These are phyloP conservation scores for Marasmius sp. DNA, from an alignment of 1,284 basidiomycete genomes.

Conservation along the genomic window DNA sequence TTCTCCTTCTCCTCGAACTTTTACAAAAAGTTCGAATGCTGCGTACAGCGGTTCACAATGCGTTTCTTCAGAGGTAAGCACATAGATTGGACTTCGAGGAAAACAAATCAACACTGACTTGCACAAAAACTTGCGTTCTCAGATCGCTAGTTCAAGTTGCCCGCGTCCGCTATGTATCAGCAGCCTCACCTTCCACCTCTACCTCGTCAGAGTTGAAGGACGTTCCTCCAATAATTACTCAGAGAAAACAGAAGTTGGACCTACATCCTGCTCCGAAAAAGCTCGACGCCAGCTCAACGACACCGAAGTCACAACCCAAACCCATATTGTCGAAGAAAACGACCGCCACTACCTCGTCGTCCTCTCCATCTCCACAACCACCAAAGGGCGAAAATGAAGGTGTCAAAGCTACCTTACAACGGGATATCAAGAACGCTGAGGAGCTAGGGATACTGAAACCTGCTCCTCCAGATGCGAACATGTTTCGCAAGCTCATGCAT, in stretches of 20 bases:
- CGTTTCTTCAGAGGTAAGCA: not conserved
- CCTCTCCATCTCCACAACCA: slow-evolving; percentile 1
- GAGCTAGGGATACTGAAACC: slow-evolving; percentile 67
- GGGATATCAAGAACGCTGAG: slow-evolving; percentile 64
- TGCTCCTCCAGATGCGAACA: slow-evolving; percentile 59
- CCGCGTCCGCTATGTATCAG: not conserved
- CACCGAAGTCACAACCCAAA: not conserved
- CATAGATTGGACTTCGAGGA: too few species aligned
- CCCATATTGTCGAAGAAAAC: not conserved
- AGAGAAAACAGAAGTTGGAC: not conserved
- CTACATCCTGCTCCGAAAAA: slow-evolving; percentile 1
- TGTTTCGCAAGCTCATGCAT: slow-evolving; percentile 57
- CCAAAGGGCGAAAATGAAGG: slow-evolving; percentile 15
- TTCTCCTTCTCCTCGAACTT: not conserved
- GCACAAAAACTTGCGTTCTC: not conserved
- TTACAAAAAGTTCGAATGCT: not conserved
- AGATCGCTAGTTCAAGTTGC: not conserved
- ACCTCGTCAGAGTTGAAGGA: not conserved
- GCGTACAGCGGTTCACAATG: not conserved
- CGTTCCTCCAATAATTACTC: not conserved
- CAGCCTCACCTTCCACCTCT: not conserved
- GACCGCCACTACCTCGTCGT: not conserved
- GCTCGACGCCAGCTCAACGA: not conserved
- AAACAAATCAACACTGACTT: not conserved
- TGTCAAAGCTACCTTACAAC: slow-evolving; percentile 49